Evolutionary conservation across 2,329 filamentous ascomycete species (phyloP).

Genomic region (Diaporthe australafricana): DNA sequence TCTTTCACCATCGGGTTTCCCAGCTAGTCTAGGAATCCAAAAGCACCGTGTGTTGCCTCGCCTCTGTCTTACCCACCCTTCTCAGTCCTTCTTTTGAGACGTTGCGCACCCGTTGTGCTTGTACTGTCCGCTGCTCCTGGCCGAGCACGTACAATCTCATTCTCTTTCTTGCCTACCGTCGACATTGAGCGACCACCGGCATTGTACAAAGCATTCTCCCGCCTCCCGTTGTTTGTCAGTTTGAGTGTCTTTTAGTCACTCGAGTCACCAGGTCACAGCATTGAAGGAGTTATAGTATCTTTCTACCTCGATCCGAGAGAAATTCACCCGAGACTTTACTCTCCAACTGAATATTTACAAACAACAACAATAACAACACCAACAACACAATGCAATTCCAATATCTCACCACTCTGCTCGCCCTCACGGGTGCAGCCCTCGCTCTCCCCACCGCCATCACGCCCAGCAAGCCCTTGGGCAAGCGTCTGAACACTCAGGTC

Average conservation of each 20-base stretch:
- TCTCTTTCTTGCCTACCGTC: neutral
- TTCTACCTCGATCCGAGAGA: neutral
- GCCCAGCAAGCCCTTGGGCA: constrained; percentile 31
- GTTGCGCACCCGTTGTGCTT: neutral
- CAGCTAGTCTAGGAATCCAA: neutral
- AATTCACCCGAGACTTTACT: neutral
- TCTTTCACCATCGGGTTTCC: neutral
- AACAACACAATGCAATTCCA: constrained; percentile 45
- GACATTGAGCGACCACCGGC: neutral
- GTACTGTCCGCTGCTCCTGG: constrained; percentile 26
- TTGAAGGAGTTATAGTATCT: neutral
- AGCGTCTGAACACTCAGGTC: constrained; percentile 48
- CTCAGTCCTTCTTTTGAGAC: constrained; percentile 6
- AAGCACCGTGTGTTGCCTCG: neutral
- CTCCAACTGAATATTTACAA: neutral
- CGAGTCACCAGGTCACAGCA: neutral
- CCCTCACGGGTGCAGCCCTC: constrained; percentile 43
- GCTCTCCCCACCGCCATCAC: constrained; percentile 39
- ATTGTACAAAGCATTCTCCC: constrained; percentile 20
- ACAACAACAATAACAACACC: neutral
- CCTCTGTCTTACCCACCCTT: neutral
- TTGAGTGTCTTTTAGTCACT: neutral
- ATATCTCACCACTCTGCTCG: constrained; percentile 41
- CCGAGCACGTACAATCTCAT: constrained; percentile 25
- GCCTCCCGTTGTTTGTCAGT: neutral